Evolutionary conservation across 2,329 filamentous ascomycete species (phyloP).

Genomic region (Epichloe gansuensis): DNA sequence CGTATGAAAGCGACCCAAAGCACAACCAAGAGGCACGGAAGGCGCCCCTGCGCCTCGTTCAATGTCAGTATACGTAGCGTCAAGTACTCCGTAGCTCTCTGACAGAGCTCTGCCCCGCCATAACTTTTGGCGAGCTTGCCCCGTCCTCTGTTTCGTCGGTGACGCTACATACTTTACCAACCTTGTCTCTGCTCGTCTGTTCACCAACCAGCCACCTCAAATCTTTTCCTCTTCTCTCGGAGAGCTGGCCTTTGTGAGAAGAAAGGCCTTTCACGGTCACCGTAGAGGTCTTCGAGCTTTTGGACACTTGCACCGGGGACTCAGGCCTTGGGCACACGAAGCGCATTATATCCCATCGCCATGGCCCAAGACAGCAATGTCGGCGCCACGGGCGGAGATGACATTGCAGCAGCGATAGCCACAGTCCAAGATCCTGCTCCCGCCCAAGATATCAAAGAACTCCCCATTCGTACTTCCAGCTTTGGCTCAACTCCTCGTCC

Average conservation of each 20-base stretch:
- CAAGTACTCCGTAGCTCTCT: neutral
- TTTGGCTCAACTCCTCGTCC: slow-evolving; percentile 22
- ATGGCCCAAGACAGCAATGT: slow-evolving; percentile 3
- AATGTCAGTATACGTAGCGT: too few species aligned
- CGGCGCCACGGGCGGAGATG: neutral
- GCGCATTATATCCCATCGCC: neutral
- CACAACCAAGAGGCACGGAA: neutral
- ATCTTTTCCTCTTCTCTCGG: neutral
- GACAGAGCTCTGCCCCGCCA: neutral
- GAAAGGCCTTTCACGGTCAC: neutral
- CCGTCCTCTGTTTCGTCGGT: neutral
- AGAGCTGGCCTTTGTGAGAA: neutral
- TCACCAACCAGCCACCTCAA: neutral
- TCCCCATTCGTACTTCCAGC: slow-evolving; percentile 19
- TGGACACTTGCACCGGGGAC: neutral
- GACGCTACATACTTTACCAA: neutral
- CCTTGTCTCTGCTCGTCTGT: neutral
- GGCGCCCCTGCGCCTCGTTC: too few species aligned
- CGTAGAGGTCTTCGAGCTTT: neutral
- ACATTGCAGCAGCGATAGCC: neutral
- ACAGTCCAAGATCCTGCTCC: neutral
- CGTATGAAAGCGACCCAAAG: neutral
- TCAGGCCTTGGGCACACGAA: neutral
- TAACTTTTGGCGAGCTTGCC: neutral
- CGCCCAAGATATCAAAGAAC: slow-evolving; percentile 10